Evolutionary conservation across 1,284 basidiomycete genomes (phyloP), one percentile per base, ranked within the genome.

Genomic region (Ustilago sp.): DNA sequence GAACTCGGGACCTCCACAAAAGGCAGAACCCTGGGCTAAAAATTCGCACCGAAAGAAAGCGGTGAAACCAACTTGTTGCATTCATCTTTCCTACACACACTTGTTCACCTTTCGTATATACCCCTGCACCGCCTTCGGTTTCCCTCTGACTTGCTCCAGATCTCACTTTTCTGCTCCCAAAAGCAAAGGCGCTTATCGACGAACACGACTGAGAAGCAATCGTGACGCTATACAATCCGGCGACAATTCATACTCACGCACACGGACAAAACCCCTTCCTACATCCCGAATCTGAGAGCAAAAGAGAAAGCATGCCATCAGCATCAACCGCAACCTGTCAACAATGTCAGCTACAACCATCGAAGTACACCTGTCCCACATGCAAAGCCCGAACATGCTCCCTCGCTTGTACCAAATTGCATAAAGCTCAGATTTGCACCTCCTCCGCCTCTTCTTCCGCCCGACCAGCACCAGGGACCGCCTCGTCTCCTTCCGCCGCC

Each of bases 331-430:
- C 57, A 0, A 13, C 32, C 5, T 77, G 74, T 43, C 35, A 7
- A 6, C 39, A 59, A 38, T 77, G 74, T 47, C 8, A 36, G 2
- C 3, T 28, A 0, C 12, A 57, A 17, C 17, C 63, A 7, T 48
- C 74, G n/a, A 77, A 74, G 28, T 77, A 77, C 53, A 77, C 75
- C 3, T 77, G 75, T 32, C 75, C 75, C 2, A 9, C 28, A 2
- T 77, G 75, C 38, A 41, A 38, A 8, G 45, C 50, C n/a, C 63
- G 56, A 1, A 77, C 71, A 0, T 77, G 75, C 43, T 74, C 71
- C 4, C 31, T 77, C 3, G 54, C 35, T 2, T 77, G 75, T 35
- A 63, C 64, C 5, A 61, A 60, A 34, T 32, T 35, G n/a, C 75
- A 77, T 58, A 77, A 77, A 53, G 13, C 38, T 4, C 15, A 28